Base-by-base conservation (phyloP, 805 yeast species). In the Brettanomyces bruxellensis region DNA sequence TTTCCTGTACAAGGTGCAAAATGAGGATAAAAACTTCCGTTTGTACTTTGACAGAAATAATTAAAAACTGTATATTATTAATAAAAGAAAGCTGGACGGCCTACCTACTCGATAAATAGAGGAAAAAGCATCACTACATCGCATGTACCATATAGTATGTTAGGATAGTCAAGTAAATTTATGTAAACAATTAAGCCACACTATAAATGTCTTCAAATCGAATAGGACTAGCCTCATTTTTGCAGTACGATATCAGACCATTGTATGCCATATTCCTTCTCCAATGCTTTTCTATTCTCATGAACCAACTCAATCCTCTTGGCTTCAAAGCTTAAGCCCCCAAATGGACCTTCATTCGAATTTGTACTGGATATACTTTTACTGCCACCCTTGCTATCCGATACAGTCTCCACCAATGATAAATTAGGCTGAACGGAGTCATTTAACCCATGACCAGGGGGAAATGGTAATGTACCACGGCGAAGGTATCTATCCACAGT, bases 1-100 rank as follows among this genome's bases (percentile, higher is more conserved):
- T 56, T 93, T 91, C 60, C 71, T 93, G 46, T 93, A 91, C 67
- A 82, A 86, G 56, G 89, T 87, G 45, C 80, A 79, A 57, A 83
- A 87, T 58, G 86, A 86, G 55, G 61, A 61, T 44, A 60, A 64
- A 42, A 59, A 59, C 43, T 64, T 62, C 66, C 58, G 62, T 25
- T 70, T 75, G 53, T 70, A 69, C 49, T 65, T 65, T 38, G 66
- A 62, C 45, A 58, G 56, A 43, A 49, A 56, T 34, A 47, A 47
- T 13, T 52, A 51, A 49, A 40, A 11, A 13, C 12, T 6, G 28
- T n/a, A 18, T 30, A 6, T n/a, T 14, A 14, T 14, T 41, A 28
- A 28, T 28, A 9, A 28, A 28, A 28, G 1, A 28, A 18, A 18
- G 18, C 18, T 2, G 18, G 18, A 18, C 18, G n/a, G 36, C 36